These are phyloP conservation scores for Trebouxia sp. DNA, from an alignment of 139 green algal genomes.

Conservation along the genomic window DNA sequence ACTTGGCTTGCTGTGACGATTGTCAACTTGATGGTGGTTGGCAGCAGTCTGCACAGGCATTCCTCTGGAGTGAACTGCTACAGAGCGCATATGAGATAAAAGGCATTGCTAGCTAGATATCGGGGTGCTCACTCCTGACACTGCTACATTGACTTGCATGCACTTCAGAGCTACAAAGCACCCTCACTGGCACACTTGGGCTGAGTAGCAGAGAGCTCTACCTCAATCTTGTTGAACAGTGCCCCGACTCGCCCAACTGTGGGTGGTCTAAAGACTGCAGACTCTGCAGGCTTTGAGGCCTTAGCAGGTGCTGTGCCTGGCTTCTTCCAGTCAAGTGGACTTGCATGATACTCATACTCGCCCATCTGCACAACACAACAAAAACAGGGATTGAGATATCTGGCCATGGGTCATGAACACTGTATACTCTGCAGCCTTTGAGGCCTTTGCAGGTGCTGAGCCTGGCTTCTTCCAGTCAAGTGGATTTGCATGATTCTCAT, in stretches of 20 bases:
- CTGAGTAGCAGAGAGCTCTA: neutral
- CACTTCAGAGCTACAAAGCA: neutral
- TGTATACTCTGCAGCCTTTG: neutral
- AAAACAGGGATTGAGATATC: neutral
- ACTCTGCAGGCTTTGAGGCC: conserved; percentile 10
- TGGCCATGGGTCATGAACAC: neutral
- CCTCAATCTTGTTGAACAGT: conserved; percentile 19
- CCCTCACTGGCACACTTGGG: neutral
- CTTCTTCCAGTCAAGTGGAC: conserved; percentile 38
- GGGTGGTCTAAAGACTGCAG: conserved; percentile 57
- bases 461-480: too few relatives aligned
- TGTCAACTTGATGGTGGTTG: conserved; percentile 12
- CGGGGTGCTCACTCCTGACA: neutral
- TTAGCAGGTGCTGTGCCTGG: conserved; percentile 43
- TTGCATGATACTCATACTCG: conserved; percentile 47
- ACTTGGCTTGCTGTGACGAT: too few relatives aligned
- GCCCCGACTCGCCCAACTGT: conserved; percentile 46
- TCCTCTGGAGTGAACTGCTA: too few relatives aligned
- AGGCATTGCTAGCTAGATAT: too few relatives aligned
- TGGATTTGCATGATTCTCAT: too few relatives aligned
- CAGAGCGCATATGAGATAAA: neutral
- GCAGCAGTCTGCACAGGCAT: too few relatives aligned
- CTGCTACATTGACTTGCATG: conserved; percentile 10
- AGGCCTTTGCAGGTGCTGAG: neutral
- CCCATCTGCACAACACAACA: conserved; percentile 18